Base-by-base conservation (phyloP, 495 filamentous ascomycete genomes). In the Penicillium egyptiacum region DNA sequence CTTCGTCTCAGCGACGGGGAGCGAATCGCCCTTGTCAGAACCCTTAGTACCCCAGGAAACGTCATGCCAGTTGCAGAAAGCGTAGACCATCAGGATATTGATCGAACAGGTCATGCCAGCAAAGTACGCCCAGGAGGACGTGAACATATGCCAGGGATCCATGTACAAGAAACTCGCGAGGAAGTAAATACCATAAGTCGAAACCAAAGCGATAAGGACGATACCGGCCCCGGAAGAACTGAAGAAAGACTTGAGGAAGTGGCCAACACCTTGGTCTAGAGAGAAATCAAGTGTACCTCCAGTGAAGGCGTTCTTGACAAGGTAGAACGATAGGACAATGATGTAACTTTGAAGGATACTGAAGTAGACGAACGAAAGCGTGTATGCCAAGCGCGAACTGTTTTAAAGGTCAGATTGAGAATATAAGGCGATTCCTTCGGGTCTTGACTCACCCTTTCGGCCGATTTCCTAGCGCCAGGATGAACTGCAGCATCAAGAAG, bases 111-210 rank as follows among this genome's bases (percentile, higher is more conserved):
- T 93, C 85, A 94, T 93, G 63, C 93, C 83, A 43, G 93, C 76
- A 60, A 98, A 83, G 75, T 98, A 98, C 59, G 90, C 84, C 58
- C 90, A 89, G 75, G 96, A 97, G 31, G 91, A 96, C 67, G 91
- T 92, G 78, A 98, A 92, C 89, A 98, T 97, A 81, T 98, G 94
- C 93, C 93, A 98, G n/a, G 94, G 94, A 70, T 98, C 94, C 65
- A 96, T 82, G 74, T 98, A 98, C 78, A 98, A 76, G 81, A 98
- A 92, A 53, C 91, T 96, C 28, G 91, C 92, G 28, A 97, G 75
- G 73, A 89, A 96, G 82, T 97, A 98, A 55, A 98, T 82, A 65
- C 94, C 94, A 71, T 96, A 97, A 44, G 93, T 98, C 33, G 94
- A 90, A 50, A 89, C 84, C 67, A 98, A 76, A 5, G 94, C 94